phyloP scores from a whole-genome alignment of 345 rosid species.

The Boechera retrofracta region DNA sequence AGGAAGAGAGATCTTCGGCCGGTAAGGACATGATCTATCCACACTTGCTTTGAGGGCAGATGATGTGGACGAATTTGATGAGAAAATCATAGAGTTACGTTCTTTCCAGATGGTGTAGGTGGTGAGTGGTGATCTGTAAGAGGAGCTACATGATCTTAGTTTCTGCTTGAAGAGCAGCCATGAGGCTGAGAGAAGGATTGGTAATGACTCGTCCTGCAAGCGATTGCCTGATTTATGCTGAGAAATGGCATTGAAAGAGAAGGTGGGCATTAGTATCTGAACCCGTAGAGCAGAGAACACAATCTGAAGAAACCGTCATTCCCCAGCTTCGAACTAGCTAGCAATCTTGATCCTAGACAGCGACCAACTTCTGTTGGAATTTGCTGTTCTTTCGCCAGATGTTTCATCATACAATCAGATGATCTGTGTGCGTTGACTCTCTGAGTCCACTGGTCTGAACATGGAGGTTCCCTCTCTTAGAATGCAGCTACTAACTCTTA shows the following conservation, averaged over 20 bases:
- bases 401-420: constrained; percentile 5
- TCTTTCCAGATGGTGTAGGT: neutral
- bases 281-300: too few species aligned
- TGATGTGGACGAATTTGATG: neutral
- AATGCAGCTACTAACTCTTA: constrained; percentile 5
- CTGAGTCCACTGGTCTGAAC: constrained; percentile 8
- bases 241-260: too few species aligned
- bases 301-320: too few species aligned
- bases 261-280: too few species aligned
- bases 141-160: neutral
- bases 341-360: constrained; percentile 2
- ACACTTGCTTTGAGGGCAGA: neutral
- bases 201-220: too few species aligned
- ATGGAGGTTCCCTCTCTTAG: constrained; percentile 14
- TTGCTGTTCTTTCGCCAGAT: neutral
- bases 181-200: neutral
- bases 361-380: constrained; percentile 1
- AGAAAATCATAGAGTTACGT: neutral
- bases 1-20: neutral
- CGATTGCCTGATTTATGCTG: too few species aligned
- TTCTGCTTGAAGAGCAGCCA: neutral
- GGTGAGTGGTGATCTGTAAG: neutral
- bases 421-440: constrained; percentile 21
- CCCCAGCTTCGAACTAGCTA: neutral
- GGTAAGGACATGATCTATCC: neutral